phyloP scores from a whole-genome alignment of 768 basidiomycete species.

The Mycena capillaripes region DNA sequence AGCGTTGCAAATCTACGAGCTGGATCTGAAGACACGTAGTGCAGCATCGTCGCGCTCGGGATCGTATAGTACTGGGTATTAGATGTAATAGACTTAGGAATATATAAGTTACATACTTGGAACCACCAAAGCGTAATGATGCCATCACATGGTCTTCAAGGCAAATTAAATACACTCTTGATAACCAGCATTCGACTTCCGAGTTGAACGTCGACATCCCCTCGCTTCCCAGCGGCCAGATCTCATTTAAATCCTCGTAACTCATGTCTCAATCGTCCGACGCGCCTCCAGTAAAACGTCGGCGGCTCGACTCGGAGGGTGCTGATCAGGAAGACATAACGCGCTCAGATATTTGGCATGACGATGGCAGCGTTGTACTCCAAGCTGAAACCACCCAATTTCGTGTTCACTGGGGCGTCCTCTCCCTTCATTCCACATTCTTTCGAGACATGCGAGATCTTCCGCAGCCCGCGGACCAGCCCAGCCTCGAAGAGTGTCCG shows the following conservation, averaged over 20 bases:
- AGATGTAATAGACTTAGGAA: neutral
- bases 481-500: conserved; percentile 30
- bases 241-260: neutral
- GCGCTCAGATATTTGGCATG: conserved; percentile 41
- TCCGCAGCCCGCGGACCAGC: conserved; percentile 5
- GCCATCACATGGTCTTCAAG: no score
- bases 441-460: conserved; percentile 43
- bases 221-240: no score
- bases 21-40: neutral
- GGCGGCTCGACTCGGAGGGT: neutral
- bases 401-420: conserved; percentile 47
- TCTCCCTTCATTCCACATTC: conserved; percentile 45
- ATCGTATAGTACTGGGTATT: neutral
- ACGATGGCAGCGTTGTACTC: conserved; percentile 48
- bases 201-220: no score
- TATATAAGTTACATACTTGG: no score
- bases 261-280: neutral
- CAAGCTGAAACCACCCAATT: conserved; percentile 42
- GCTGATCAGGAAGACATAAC: neutral
- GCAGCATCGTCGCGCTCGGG: neutral
- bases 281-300: conserved; percentile 15
- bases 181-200: no score
- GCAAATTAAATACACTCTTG: no score
- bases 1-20: neutral
- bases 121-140: no score